Evolutionary conservation across 108 stramenopile species (phyloP).

Genomic region (Hondaea fermentalgiana): DNA sequence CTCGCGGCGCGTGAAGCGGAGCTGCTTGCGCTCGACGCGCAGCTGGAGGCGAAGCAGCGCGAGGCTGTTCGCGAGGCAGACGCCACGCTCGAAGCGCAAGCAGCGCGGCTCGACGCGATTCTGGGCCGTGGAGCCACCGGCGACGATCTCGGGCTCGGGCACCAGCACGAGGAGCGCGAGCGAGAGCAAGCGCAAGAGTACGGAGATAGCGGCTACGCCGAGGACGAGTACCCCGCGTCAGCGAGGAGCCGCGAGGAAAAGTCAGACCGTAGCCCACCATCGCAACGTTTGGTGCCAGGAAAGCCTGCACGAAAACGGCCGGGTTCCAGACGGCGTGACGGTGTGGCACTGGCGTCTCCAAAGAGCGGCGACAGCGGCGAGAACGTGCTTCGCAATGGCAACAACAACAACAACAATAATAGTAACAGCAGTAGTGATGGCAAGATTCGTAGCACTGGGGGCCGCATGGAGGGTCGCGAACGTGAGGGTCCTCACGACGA

Average conservation of each 20-base stretch:
- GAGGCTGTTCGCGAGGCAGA: neutral
- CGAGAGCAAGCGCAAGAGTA: no score
- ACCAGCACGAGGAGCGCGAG: no score
- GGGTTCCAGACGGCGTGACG: no score
- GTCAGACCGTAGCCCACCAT: neutral
- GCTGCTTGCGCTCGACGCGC: neutral
- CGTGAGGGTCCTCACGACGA: neutral
- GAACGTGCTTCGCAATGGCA: neutral
- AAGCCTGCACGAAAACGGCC: neutral
- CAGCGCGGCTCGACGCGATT: neutral
- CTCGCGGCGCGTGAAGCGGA: neutral
- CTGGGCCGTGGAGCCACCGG: neutral
- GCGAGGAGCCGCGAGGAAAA: neutral
- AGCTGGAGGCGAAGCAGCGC: constrained; percentile 2
- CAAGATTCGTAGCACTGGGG: no score
- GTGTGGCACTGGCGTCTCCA: neutral
- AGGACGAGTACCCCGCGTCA: neutral
- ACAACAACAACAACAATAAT: neutral
- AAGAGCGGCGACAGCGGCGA: neutral
- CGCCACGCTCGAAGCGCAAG: neutral
- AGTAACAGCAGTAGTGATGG: no score
- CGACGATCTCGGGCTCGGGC: neutral
- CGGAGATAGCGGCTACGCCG: neutral
- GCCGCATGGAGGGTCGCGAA: no score
- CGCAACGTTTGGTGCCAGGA: neutral